Base-by-base conservation (phyloP, 345 rosid genomes). In the Lagerstroemia speciosa region DNA sequence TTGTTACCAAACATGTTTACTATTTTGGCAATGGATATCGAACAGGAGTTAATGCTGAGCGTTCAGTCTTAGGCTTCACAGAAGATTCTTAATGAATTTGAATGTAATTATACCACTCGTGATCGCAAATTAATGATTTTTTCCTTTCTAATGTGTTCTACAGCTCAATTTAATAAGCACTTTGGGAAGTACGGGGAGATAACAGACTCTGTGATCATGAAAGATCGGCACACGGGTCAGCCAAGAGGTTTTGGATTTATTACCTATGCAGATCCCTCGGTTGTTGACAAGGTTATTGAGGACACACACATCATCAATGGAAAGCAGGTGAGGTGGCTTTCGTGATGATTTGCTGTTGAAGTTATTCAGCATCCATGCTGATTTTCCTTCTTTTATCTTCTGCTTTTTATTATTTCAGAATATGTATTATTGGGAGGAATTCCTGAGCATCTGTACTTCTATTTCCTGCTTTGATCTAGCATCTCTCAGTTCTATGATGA, bases 241-340 rank as follows among this genome's bases (percentile, higher is more conserved):
- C 99, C 97, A 24, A 80, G 99, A 15, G 99, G 97, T 30, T 91
- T 94, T 65, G 99, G 99, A 33, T 94, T 94, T 76, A 84, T 94
- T 17, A 94, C 97, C 9, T 94, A 78, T 74, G 93, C 97, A 22
- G 97, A 94, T 75, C 82, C 99, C 53, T 75, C 85, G 34, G 96
- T 86, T 58, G 97, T 91, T 6, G 99, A 91, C 68, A 87, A 87
- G 82, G 97, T 91, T 50, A 89, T 91, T 33, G 90, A 91, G 68
- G 97, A 91, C 33, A 66, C 72, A 14, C 96, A 94, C 73, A 63
- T 84, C 74, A 78, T 89, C 73, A 86, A 88, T 75, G 98, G 89
- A 16, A 93, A 93, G 71, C 96, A 90, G 91, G 98, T 90, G 78
- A 65, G 48, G 62, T 3, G 32, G 24, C 50, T 16, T 40, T 45